These are phyloP conservation scores for Globisporangium spiculum DNA, from an alignment of 352 stramenopile genomes.

Conservation along the genomic window DNA sequence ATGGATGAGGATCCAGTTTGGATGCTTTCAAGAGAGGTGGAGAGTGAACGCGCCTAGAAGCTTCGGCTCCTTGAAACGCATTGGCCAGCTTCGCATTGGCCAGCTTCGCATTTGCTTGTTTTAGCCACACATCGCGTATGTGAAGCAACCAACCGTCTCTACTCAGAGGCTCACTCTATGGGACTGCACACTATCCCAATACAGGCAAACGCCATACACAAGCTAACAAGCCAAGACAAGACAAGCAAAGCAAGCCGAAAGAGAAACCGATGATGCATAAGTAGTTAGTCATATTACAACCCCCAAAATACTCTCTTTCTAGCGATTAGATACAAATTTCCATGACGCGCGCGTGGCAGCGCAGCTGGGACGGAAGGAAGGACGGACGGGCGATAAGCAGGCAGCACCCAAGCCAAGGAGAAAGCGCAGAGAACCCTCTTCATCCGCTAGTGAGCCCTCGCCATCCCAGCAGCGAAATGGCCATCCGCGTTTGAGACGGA, in stretches of 20 bases:
- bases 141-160: background rate
- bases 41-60: background rate
- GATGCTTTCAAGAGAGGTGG: background rate
- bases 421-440: too few relatives aligned
- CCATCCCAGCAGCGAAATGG: background rate
- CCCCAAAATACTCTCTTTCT: background rate
- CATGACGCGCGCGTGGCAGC: background rate
- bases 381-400: too few relatives aligned
- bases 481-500: too few relatives aligned
- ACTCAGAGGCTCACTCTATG: background rate
- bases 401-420: too few relatives aligned
- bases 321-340: background rate
- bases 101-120: background rate
- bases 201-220: background rate
- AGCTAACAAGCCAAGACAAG: background rate
- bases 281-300: constrained; percentile 1
- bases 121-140: background rate
- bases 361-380: too few relatives aligned
- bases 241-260: background rate
- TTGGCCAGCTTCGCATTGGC: background rate
- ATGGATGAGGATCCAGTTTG: background rate
- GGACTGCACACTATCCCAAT: background rate
- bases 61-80: background rate
- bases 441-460: too few relatives aligned
- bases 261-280: background rate